These are phyloP conservation scores for Fusarium nodosum DNA, from an alignment of 2,329 filamentous ascomycete genomes.

Conservation along the genomic window DNA sequence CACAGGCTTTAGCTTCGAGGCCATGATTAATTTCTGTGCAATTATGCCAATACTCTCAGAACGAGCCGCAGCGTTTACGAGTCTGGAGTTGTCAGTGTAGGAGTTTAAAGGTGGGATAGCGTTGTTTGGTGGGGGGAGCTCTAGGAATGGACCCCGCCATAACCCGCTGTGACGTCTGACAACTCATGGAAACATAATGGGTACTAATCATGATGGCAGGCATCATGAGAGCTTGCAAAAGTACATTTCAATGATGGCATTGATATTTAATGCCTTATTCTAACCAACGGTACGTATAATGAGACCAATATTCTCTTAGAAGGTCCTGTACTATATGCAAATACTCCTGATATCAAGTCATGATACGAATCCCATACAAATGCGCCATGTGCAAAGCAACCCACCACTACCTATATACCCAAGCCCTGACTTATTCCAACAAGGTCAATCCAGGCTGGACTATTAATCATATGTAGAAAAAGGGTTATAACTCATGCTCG, in stretches of 20 bases:
- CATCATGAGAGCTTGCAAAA: slow-evolving; percentile 18
- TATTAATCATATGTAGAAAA: neutral
- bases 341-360: slow-evolving; percentile 36
- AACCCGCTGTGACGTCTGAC: slow-evolving; percentile 29
- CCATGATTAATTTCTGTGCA: slow-evolving; percentile 49
- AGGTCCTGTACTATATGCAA: neutral
- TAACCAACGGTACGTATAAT: neutral
- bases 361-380: slow-evolving; percentile 29
- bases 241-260: neutral
- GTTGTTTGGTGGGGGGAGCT: slow-evolving; percentile 28
- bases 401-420: neutral
- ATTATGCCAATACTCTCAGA: neutral
- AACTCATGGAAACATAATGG: slow-evolving; percentile 16
- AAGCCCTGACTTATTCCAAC: neutral
- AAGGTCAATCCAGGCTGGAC: neutral
- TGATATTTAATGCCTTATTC: neutral
- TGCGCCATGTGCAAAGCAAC: slow-evolving; percentile 18
- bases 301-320: neutral
- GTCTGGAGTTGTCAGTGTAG: slow-evolving; percentile 17
- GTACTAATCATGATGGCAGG: slow-evolving; percentile 13
- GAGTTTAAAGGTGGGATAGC: slow-evolving; percentile 33
- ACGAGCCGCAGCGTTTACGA: neutral
- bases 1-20: slow-evolving; percentile 58
- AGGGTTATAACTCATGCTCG: slow-evolving; percentile 36
- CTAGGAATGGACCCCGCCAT: slow-evolving; percentile 42